A percentile compares a stretch with the other conserved stretches of the same genome.
Evolutionary conservation across 2,329 filamentous ascomycete species (phyloP).

Genomic region (Penicillium italicum): DNA sequence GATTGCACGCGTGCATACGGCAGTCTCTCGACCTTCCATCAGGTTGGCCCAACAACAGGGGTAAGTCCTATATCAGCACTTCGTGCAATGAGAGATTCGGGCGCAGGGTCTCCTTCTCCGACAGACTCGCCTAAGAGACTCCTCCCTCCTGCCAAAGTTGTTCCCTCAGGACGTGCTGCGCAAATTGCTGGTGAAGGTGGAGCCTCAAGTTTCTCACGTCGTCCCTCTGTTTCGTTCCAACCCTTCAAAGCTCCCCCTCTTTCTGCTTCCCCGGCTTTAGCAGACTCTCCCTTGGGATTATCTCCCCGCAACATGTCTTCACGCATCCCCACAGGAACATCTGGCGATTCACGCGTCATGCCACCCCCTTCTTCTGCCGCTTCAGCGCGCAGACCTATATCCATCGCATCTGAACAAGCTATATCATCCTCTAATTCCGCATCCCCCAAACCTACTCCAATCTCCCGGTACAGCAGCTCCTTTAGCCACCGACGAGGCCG

Average conservation of each 20-base stretch:
- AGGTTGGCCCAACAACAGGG: constrained; percentile 68
- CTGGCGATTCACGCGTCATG: constrained; percentile 41
- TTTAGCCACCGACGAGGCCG: constrained; percentile 81
- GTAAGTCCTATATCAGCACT: constrained; percentile 84
- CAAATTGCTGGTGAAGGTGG: constrained; percentile 45
- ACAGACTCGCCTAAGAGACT: constrained; percentile 50
- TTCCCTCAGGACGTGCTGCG: constrained; percentile 32
- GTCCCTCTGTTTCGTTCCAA: constrained; percentile 84
- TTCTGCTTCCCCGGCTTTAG: constrained; percentile 74
- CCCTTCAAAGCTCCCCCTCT: constrained; percentile 95
- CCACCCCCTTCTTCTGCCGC: constrained; percentile 38
- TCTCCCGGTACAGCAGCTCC: constrained; percentile 88
- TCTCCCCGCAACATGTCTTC: constrained; percentile 52
- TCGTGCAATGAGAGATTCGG: constrained; percentile 60
- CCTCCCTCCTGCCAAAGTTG: constrained; percentile 37
- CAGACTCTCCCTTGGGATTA: constrained; percentile 47
- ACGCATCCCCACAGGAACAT: constrained; percentile 37
- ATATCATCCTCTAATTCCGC: constrained; percentile 65
- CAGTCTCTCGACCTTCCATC: constrained; percentile 82
- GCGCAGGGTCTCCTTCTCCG: constrained; percentile 49
- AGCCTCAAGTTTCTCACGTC: constrained; percentile 55
- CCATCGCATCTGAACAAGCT: constrained; percentile 58
- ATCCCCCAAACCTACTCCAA: constrained; percentile 73
- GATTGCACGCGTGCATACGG: constrained; percentile 80
- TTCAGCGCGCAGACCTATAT: constrained; percentile 41